Conservation (phyloP, 2,329 filamentous ascomycete genomes). For the Monilinia vaccinii-corymbosi region DNA sequence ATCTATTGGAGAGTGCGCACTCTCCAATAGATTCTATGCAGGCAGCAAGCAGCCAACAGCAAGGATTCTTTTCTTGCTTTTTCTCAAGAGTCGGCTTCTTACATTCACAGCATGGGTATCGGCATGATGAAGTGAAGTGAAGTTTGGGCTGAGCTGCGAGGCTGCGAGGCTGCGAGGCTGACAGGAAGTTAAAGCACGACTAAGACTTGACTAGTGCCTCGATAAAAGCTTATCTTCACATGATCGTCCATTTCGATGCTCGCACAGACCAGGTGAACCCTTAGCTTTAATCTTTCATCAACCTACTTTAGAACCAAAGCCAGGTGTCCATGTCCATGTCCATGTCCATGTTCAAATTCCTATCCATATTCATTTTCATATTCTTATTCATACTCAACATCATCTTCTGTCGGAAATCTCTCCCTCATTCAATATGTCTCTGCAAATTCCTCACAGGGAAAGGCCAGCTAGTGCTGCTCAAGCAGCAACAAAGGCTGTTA, state of each 20-base stretch:
- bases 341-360: not conserved
- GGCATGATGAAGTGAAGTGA: not conserved
- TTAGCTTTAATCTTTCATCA: too few relatives aligned
- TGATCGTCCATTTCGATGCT: not conserved
- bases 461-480: constrained; percentile 37
- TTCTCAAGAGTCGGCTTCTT: not conserved
- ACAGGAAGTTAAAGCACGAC: too few relatives aligned
- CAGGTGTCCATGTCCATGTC: constrained; percentile 5
- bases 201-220: too few relatives aligned
- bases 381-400: not conserved
- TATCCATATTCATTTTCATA: too few relatives aligned
- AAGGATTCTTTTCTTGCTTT: not conserved
- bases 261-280: not conserved
- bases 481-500: constrained; percentile 82
- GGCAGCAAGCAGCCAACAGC: too few relatives aligned
- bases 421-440: constrained; percentile 34
- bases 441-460: constrained; percentile 34
- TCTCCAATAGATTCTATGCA: not conserved
- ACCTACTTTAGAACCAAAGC: constrained; percentile 5
- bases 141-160: not conserved
- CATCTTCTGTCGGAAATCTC: not conserved
- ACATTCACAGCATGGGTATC: not conserved
- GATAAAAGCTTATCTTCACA: not conserved
- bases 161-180: too few relatives aligned
- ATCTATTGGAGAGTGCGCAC: not conserved